These are phyloP conservation scores for Penicillium sp. DNA, from an alignment of 2,329 filamentous ascomycete genomes.

Conservation along the genomic window DNA sequence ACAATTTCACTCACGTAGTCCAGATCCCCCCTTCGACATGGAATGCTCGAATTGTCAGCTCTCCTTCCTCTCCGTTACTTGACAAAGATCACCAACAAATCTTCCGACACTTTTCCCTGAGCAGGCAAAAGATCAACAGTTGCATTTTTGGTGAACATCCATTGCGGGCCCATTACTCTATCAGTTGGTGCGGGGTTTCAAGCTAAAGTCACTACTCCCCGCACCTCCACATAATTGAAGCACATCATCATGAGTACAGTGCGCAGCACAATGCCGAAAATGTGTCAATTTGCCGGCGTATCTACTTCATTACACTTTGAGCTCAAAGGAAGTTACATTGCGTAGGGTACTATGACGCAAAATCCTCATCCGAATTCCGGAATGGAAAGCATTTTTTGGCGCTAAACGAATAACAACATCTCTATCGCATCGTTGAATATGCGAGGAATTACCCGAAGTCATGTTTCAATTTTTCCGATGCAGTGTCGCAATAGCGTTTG, in stretches of 20 bases:
- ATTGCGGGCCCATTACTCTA: conserved; percentile 1
- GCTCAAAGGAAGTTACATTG: background rate
- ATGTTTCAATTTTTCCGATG: background rate
- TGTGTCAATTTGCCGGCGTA: background rate
- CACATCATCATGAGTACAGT: background rate
- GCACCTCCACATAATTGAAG: background rate
- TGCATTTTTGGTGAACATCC: conserved; percentile 7
- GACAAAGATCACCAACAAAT: background rate
- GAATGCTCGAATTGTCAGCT: no score
- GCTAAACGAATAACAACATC: no score
- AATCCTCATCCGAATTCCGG: background rate
- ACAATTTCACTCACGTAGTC: no score
- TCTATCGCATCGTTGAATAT: background rate
- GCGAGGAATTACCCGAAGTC: background rate
- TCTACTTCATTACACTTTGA: background rate
- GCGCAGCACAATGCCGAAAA: background rate
- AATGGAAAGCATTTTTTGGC: background rate
- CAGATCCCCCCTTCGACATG: no score
- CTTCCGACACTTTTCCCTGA: background rate
- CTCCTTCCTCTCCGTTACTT: background rate
- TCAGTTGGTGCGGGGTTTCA: conserved; percentile 7
- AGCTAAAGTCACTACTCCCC: conserved; percentile 3
- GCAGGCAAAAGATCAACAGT: conserved; percentile 9
- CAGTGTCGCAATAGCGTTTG: no score
- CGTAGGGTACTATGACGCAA: background rate